phyloP scores from a whole-genome alignment of 2,329 filamentous ascomycete genomes.

The Trichoderma sp. region DNA sequence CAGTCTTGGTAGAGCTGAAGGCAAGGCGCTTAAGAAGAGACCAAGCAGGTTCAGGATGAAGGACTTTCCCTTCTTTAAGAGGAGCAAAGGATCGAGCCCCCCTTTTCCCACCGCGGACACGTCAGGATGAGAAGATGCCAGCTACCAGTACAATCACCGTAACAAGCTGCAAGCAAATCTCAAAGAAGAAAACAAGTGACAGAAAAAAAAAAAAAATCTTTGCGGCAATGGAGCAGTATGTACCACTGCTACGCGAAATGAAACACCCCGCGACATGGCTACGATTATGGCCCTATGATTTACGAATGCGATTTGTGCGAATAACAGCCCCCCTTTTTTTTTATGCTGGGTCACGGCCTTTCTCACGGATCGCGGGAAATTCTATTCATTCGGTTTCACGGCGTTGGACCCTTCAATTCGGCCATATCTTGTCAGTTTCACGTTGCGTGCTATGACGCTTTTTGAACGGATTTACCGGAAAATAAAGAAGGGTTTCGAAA shows the following conservation, averaged over 20 bases:
- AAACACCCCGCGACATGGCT: conserved; percentile 3
- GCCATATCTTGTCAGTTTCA: not conserved
- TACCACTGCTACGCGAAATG: conserved; percentile 8
- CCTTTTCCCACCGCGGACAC: conserved; percentile 39
- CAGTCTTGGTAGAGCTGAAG: conserved; percentile 50
- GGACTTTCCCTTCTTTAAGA: conserved; percentile 57
- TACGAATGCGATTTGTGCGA: conserved; percentile 23
- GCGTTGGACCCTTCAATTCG: conserved; percentile 13
- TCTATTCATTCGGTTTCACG: conserved; percentile 15
- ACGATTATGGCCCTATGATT: conserved; percentile 24
- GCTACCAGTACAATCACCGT: not conserved
- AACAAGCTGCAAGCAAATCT: not conserved
- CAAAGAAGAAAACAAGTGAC: not conserved
- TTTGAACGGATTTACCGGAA: not conserved
- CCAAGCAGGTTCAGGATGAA: conserved; percentile 66
- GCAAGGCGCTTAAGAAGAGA: conserved; percentile 60
- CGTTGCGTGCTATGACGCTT: conserved; percentile 12
- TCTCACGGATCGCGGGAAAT: conserved; percentile 14
- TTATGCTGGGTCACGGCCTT: conserved; percentile 14
- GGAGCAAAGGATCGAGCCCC: conserved; percentile 48
- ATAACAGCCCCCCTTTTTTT: conserved; percentile 12
- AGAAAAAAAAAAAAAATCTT: not conserved
- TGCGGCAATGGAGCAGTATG: not conserved
- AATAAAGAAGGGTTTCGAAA: not conserved
- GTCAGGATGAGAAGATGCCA: conserved; percentile 34